These are phyloP conservation scores for Phialophora verrucosa DNA, from an alignment of 2,329 filamentous ascomycete genomes.

Conservation along the genomic window DNA sequence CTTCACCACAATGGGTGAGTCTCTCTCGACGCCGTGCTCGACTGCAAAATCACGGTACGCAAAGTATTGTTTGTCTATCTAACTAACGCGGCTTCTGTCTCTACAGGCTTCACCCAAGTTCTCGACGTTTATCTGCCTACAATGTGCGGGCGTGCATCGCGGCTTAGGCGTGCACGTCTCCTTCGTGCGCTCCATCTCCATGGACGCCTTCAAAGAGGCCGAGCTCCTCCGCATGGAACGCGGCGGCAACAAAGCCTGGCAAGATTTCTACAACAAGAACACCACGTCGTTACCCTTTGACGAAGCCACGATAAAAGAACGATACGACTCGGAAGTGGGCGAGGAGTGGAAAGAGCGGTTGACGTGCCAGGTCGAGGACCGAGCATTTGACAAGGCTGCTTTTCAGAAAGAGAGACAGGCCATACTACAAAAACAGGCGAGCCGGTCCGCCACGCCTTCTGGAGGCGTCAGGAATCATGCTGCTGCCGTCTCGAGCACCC, in stretches of 20 bases:
- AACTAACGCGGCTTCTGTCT: not conserved
- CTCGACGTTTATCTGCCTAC: slow-evolving; percentile 97
- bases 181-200: slow-evolving; percentile 95
- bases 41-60: slow-evolving; percentile 5
- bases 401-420: slow-evolving; percentile 55
- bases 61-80: slow-evolving; percentile 16
- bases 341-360: slow-evolving; percentile 95
- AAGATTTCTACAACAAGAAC: slow-evolving; percentile 80
- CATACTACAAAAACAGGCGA: slow-evolving; percentile 46
- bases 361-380: slow-evolving; percentile 83
- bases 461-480: slow-evolving; percentile 41
- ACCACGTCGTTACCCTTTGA: slow-evolving; percentile 76
- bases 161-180: slow-evolving; percentile 97
- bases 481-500: slow-evolving; percentile 37
- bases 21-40: slow-evolving; percentile 4
- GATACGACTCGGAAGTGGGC: slow-evolving; percentile 86
- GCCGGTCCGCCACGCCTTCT: slow-evolving; percentile 47
- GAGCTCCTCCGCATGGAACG: slow-evolving; percentile 94
- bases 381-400: slow-evolving; percentile 79
- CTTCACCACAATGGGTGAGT: slow-evolving; percentile 94
- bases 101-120: slow-evolving; percentile 82
- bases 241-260: slow-evolving; percentile 88
- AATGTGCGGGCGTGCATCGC: slow-evolving; percentile 91
- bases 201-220: slow-evolving; percentile 95
- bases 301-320: slow-evolving; percentile 84